Evolutionary conservation across 768 basidiomycete species (phyloP).

Genomic region (Rhodotorula babjevae): DNA sequence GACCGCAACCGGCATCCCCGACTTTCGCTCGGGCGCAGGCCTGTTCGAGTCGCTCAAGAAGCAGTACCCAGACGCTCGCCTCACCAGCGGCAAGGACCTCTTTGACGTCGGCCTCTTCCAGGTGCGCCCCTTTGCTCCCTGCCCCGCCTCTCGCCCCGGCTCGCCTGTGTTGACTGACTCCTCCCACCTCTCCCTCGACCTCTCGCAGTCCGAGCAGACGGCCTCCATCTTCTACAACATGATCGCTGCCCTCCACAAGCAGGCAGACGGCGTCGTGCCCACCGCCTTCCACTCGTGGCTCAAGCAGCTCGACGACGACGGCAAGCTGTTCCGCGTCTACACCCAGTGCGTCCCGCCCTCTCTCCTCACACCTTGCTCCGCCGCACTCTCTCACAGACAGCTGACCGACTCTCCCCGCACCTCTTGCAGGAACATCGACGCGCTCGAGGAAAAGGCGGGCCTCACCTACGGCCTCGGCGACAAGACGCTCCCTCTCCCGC

Average conservation of each 20-base stretch:
- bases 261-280: slow-evolving; percentile 67
- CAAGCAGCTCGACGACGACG: slow-evolving; percentile 66
- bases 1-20: slow-evolving; percentile 80
- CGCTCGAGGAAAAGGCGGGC: slow-evolving; percentile 78
- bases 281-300: slow-evolving; percentile 76
- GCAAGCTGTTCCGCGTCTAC: slow-evolving; percentile 75
- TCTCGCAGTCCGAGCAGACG: slow-evolving; percentile 61
- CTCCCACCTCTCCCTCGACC: not conserved
- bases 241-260: slow-evolving; percentile 73
- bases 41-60: slow-evolving; percentile 72
- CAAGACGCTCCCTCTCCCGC: slow-evolving; percentile 11
- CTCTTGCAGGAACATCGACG: slow-evolving; percentile 65
- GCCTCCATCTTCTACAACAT: slow-evolving; percentile 79
- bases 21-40: slow-evolving; percentile 76
- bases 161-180: not conserved
- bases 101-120: slow-evolving; percentile 87
- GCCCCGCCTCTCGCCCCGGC: not conserved
- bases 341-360: slow-evolving; percentile 56
- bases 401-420: not conserved
- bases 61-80: slow-evolving; percentile 66
- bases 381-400: not conserved
- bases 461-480: slow-evolving; percentile 78
- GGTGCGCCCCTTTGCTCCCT: slow-evolving; percentile 50
- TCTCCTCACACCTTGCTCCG: not conserved
- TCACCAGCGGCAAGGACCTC: slow-evolving; percentile 75